These are phyloP conservation scores for Anaeromyces robustus DNA, from an alignment of 192 early-diverging fungal species.

Conservation along the genomic window DNA sequence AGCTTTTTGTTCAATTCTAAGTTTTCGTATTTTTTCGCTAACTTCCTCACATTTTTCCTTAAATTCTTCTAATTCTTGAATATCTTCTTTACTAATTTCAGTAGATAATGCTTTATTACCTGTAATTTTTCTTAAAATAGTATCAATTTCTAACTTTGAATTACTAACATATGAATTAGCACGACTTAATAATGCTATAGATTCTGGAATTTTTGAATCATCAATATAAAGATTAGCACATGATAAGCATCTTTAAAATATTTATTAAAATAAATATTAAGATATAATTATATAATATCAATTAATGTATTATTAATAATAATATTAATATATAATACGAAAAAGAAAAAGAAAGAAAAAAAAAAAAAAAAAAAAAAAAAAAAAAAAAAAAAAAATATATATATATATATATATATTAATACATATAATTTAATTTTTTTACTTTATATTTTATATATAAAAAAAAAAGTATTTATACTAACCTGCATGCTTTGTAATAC, in stretches of 20 bases:
- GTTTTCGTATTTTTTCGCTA: slow-evolving; percentile 11
- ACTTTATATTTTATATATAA: too few relatives aligned
- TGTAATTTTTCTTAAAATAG: slow-evolving; percentile 11
- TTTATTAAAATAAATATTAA: background rate
- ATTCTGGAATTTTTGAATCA: slow-evolving; percentile 23
- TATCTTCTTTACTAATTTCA: slow-evolving; percentile 33
- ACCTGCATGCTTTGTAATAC: slow-evolving; percentile 44
- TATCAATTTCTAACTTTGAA: slow-evolving; percentile 21
- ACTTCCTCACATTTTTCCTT: slow-evolving; percentile 14
- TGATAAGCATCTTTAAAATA: slow-evolving; percentile 15
- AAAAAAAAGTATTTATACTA: too few relatives aligned
- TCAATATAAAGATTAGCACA: slow-evolving; percentile 34
- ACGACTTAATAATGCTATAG: slow-evolving; percentile 42
- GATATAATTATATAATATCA: too few relatives aligned
- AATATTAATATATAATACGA: too few relatives aligned
- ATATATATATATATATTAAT: too few relatives aligned
- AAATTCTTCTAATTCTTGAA: slow-evolving; percentile 7
- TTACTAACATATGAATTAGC: slow-evolving; percentile 28
- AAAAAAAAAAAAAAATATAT: too few relatives aligned
- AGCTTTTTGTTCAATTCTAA: slow-evolving; percentile 19
- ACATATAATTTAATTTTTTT: too few relatives aligned
- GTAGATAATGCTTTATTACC: slow-evolving; percentile 20
- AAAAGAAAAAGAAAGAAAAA: too few relatives aligned
- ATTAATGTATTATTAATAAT: too few relatives aligned
- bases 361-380: too few relatives aligned